These are phyloP conservation scores for Bassia scoparia DNA, from an alignment of 148 eudicot species.

Conservation along the genomic window DNA sequence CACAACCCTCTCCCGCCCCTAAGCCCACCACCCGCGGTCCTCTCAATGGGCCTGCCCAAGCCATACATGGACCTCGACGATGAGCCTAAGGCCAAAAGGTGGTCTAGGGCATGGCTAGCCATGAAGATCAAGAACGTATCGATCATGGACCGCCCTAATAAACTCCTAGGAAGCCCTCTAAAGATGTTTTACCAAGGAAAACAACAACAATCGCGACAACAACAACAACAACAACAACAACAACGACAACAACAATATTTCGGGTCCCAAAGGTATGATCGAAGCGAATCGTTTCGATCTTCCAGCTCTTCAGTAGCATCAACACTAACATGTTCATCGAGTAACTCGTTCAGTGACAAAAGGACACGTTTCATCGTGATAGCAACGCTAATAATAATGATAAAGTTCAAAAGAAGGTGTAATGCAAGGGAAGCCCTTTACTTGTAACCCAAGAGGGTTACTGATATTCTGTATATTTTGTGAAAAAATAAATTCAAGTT, in stretches of 20 bases:
- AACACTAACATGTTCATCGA: conserved; percentile 11
- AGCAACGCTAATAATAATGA: not conserved
- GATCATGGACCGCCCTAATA: not conserved
- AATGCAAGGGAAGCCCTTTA: conserved; percentile 21
- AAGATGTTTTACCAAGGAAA: not conserved
- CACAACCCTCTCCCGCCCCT: conserved; percentile 41
- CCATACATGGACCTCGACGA: conserved; percentile 21
- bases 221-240: not conserved
- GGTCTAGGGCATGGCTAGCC: conserved; percentile 33
- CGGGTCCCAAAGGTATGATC: conserved; percentile 14
- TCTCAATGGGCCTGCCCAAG: conserved; percentile 38
- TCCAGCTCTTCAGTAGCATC: conserved; percentile 27
- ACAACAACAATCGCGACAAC: not conserved
- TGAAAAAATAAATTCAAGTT: conserved; percentile 14
- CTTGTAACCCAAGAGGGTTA: conserved; percentile 24
- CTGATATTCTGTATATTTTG: conserved; percentile 18
- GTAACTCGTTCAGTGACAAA: conserved; percentile 13
- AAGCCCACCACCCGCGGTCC: conserved; percentile 55
- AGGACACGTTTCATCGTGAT: conserved; percentile 5
- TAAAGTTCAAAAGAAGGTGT: conserved; percentile 12
- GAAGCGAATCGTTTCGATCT: conserved; percentile 18
- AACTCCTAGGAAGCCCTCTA: not conserved
- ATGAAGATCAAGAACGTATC: conserved; percentile 20
- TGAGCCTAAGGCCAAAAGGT: conserved; percentile 23
- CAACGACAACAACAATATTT: not conserved